Percentiles rank a stretch among this genome's conserved stretches.
Conservation (phyloP, 768 basidiomycete genomes). For the Russula foetens region DNA sequence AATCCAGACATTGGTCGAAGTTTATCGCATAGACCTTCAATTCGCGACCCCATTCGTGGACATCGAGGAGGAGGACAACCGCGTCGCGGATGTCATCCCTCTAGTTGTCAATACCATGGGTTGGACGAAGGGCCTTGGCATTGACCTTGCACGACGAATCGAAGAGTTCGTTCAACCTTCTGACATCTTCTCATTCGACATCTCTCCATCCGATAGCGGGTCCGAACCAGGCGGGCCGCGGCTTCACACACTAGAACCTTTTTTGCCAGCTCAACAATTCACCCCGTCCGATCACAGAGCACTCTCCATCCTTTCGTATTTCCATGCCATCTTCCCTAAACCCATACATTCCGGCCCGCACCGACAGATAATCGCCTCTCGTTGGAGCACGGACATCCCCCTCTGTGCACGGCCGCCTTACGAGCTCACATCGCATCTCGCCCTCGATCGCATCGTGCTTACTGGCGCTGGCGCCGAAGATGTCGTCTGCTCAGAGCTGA, state of each 20-base stretch:
- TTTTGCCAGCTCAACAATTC: conserved; percentile 36
- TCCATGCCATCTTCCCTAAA: conserved; percentile 45
- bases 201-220: background rate
- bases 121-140: conserved; percentile 91
- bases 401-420: conserved; percentile 66
- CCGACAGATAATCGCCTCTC: conserved; percentile 28
- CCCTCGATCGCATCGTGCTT: conserved; percentile 58
- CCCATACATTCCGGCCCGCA: conserved; percentile 14
- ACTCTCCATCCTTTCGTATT: conserved; percentile 67
- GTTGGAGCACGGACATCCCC: conserved; percentile 64
- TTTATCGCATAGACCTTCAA: conserved; percentile 63
- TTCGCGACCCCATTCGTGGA: conserved; percentile 29
- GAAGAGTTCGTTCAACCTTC: conserved; percentile 57
- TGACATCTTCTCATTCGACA: conserved; percentile 44
- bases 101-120: conserved; percentile 95
- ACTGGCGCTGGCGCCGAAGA: conserved; percentile 74
- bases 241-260: conserved; percentile 41
- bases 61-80: conserved; percentile 25
- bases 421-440: conserved; percentile 50
- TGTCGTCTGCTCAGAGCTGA: conserved; percentile 61
- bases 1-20: conserved; percentile 56
- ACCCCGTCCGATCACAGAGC: conserved; percentile 65
- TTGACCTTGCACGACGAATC: conserved; percentile 64
- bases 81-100: conserved; percentile 56
- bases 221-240: conserved; percentile 4